Evolutionary conservation across 1,139 yeast species (phyloP).

Genomic region (Protomyces inouyei): DNA sequence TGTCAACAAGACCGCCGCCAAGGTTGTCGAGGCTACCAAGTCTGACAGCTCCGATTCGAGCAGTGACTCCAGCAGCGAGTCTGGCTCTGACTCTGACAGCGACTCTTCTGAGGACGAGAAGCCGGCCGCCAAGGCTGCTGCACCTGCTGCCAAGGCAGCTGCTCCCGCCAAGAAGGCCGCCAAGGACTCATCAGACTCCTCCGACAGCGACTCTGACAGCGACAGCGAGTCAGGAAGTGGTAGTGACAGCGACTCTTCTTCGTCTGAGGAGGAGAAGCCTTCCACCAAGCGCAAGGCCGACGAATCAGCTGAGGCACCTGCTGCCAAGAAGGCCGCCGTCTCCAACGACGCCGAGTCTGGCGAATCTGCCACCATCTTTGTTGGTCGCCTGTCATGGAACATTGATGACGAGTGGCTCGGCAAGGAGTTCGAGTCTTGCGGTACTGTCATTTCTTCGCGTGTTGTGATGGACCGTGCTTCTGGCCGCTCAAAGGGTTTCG

Average conservation of each 20-base stretch:
- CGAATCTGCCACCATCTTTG: conserved; percentile 78
- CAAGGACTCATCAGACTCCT: conserved; percentile 20
- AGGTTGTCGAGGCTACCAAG: conserved; percentile 31
- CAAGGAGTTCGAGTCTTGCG: conserved; percentile 75
- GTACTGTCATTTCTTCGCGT: conserved; percentile 82
- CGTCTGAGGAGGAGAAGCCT: conserved; percentile 29
- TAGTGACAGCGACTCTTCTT: conserved; percentile 33
- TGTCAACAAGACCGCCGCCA: conserved; percentile 30
- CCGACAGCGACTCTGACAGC: conserved; percentile 8
- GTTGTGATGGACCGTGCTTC: conserved; percentile 88
- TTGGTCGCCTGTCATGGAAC: conserved; percentile 96
- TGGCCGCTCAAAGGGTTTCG: conserved; percentile 87
- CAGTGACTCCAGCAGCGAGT: conserved; percentile 4
- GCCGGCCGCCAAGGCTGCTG: conserved; percentile 1
- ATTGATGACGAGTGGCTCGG: conserved; percentile 91
- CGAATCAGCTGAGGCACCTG: conserved; percentile 36
- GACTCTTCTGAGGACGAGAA: conserved; percentile 30
- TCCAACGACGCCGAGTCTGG: conserved; percentile 14
- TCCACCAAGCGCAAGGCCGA: conserved; percentile 35
- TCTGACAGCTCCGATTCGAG: conserved; percentile 27
- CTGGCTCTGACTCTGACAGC: conserved; percentile 39
- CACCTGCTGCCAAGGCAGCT: conserved; percentile 3
- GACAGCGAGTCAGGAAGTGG: conserved; percentile 19
- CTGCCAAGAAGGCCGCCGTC: conserved; percentile 34
- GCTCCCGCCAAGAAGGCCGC: conserved; percentile 11